Conservation (phyloP, 441 rosid species). For the Mallotus repandus region DNA sequence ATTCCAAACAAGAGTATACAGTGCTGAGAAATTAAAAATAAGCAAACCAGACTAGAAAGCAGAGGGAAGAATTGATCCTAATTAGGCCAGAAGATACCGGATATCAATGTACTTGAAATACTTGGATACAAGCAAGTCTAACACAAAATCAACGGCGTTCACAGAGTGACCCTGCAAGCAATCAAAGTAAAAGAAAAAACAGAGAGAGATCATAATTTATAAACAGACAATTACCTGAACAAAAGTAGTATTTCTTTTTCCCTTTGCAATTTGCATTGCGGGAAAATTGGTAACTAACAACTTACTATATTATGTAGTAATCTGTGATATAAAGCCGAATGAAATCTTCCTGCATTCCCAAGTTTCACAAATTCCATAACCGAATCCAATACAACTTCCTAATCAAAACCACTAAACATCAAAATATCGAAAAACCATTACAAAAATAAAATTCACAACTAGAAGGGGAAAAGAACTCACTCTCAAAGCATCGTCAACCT, state of each 20-base stretch:
- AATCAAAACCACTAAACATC: constrained; percentile 9
- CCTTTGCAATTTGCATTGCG: too few species aligned
- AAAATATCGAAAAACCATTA: not conserved
- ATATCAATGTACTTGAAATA: constrained; percentile 81
- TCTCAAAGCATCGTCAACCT: constrained; percentile 56
- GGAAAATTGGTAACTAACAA: not conserved
- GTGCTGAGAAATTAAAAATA: too few species aligned
- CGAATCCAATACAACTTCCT: constrained; percentile 81
- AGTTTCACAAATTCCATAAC: constrained; percentile 83
- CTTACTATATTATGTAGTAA: constrained; percentile 67
- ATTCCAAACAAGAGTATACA: too few species aligned
- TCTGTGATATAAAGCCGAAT: constrained; percentile 68
- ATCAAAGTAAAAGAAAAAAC: too few species aligned
- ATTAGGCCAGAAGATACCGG: constrained; percentile 40
- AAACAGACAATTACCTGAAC: too few species aligned
- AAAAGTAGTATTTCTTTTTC: too few species aligned
- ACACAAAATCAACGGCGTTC: constrained; percentile 35
- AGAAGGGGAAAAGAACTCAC: constrained; percentile 29
- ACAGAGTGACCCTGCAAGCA: constrained; percentile 52
- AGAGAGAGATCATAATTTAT: too few species aligned
- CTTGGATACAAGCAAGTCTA: constrained; percentile 60
- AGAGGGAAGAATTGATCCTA: not conserved
- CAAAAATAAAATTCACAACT: not conserved
- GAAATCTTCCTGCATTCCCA: constrained; percentile 67
- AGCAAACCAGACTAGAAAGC: too few species aligned